Evolutionary conservation across 192 early-diverging fungal genomes (phyloP).

Genomic region (Chytriomyces sp.): DNA sequence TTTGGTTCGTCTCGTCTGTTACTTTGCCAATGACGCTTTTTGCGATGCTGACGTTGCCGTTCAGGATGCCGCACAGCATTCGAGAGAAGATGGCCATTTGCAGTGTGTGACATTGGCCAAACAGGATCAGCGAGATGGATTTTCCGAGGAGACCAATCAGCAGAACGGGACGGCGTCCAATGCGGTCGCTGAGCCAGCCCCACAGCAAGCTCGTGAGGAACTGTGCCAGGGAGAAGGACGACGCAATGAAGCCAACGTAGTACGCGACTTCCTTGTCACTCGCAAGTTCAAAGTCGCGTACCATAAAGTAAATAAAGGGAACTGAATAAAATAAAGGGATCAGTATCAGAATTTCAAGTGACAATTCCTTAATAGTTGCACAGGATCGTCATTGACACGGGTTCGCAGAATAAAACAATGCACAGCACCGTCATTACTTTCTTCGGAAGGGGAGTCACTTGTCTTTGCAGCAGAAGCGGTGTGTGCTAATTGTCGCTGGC

Average conservation of each 20-base stretch:
- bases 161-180: slow-evolving; percentile 81
- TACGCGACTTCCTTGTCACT: slow-evolving; percentile 77
- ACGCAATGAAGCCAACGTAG: slow-evolving; percentile 79
- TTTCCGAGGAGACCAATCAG: slow-evolving; percentile 81
- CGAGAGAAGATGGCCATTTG: slow-evolving; percentile 46
- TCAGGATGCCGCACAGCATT: slow-evolving; percentile 70
- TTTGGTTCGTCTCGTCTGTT: slow-evolving; percentile 79
- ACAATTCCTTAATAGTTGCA: too few relatives aligned
- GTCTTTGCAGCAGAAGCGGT: not conserved
- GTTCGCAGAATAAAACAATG: slow-evolving; percentile 57
- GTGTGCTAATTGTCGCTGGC: not conserved
- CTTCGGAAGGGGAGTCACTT: slow-evolving; percentile 50
- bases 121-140: slow-evolving; percentile 66
- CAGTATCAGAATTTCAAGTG: not conserved
- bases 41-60: slow-evolving; percentile 76
- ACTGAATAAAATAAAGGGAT: slow-evolving; percentile 50
- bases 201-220: slow-evolving; percentile 58
- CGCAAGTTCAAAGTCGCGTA: slow-evolving; percentile 65
- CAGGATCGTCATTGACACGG: slow-evolving; percentile 22
- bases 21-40: slow-evolving; percentile 86
- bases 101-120: slow-evolving; percentile 65
- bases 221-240: slow-evolving; percentile 73
- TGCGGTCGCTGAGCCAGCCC: slow-evolving; percentile 70
- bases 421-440: slow-evolving; percentile 55
- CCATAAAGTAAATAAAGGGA: slow-evolving; percentile 87